Conservation (phyloP, 2,329 filamentous ascomycete species). For the Thielaviopsis cerberus region DNA sequence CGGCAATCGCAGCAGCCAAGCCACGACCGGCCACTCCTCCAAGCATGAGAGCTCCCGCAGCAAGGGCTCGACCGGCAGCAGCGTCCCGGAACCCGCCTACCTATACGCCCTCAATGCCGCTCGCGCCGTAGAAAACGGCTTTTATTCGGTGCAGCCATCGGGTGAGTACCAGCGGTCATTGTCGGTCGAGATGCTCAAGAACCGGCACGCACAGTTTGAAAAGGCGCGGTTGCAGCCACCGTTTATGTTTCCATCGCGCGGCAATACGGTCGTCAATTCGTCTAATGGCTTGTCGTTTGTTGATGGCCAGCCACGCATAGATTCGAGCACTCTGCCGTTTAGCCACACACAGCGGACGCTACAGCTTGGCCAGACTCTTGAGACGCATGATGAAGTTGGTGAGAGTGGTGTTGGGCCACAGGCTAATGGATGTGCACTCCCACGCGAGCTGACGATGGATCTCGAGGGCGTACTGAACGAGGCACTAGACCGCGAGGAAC, state of each 20-base stretch:
- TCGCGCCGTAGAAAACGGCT: background rate
- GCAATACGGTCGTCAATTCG: background rate
- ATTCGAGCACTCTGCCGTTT: slow-evolving; percentile 7
- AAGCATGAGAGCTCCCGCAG: background rate
- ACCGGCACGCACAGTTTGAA: background rate
- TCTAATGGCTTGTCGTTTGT: background rate
- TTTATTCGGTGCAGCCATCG: background rate
- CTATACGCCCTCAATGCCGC: slow-evolving; percentile 5
- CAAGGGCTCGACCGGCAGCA: background rate
- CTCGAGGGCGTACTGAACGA: slow-evolving; percentile 3
- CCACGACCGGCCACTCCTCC: background rate
- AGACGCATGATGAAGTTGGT: background rate
- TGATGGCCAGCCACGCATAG: slow-evolving; percentile 1
- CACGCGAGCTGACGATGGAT: slow-evolving; percentile 7
- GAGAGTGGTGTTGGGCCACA: background rate
- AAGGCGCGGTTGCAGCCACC: background rate
- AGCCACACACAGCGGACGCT: background rate
- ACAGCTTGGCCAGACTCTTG: background rate
- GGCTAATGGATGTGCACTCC: background rate
- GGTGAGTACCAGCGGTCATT: background rate
- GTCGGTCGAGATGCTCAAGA: background rate
- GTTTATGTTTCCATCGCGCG: background rate
- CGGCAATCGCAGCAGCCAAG: background rate
- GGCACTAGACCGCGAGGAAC: slow-evolving; percentile 4
- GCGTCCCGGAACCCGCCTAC: slow-evolving; percentile 6